These are phyloP conservation scores for Lactarius hatsudake DNA, from an alignment of 768 basidiomycete species.

Conservation along the genomic window DNA sequence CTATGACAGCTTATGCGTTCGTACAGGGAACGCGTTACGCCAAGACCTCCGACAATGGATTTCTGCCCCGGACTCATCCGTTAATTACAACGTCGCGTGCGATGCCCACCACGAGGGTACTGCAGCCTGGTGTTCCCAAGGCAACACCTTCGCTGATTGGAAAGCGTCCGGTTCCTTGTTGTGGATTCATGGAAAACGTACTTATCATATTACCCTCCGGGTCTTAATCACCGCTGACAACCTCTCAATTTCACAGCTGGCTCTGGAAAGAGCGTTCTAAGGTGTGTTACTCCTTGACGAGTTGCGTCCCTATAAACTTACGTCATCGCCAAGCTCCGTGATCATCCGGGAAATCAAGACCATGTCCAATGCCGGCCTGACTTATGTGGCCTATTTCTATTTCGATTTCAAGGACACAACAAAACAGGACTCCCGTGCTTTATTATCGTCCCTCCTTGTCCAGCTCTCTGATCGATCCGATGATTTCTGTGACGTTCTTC, in stretches of 20 bases:
- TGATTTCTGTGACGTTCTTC: not conserved
- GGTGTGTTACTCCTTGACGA: not conserved
- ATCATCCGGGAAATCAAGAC: not conserved
- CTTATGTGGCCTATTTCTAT: not conserved
- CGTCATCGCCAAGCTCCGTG: not conserved
- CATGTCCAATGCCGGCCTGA: not conserved
- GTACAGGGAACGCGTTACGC: not conserved
- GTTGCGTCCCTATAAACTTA: too few relatives aligned
- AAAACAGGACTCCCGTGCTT: not conserved
- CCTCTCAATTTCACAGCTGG: not conserved
- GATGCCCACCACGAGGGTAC: not conserved
- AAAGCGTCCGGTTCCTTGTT: not conserved
- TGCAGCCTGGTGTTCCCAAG: not conserved
- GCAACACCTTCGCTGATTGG: not conserved
- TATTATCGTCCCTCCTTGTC: not conserved
- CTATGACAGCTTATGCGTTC: too few relatives aligned
- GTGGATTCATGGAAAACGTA: constrained; percentile 9
- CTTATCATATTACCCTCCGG: not conserved
- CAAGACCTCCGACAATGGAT: not conserved
- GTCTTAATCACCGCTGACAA: not conserved
- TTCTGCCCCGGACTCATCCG: not conserved
- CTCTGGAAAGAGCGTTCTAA: constrained; percentile 11
- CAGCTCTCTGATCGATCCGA: constrained; percentile 10
- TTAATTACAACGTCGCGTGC: not conserved
- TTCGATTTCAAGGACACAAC: not conserved